These are phyloP conservation scores for Calonectria multiphialidica DNA, from an alignment of 2,329 filamentous ascomycete species.

Conservation along the genomic window DNA sequence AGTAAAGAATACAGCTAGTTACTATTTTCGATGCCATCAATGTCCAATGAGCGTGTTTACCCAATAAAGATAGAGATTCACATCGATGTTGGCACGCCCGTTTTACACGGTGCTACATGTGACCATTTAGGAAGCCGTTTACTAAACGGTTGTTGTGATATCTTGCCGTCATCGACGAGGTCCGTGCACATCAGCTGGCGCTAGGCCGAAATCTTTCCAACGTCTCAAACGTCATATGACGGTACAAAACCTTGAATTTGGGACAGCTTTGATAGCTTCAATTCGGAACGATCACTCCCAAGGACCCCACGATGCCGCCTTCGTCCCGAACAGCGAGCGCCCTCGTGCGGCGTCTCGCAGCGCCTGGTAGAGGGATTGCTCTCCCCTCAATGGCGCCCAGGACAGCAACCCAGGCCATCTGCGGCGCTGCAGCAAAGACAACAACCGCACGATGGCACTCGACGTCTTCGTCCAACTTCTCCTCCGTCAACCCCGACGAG, in stretches of 20 bases:
- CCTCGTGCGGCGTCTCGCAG: slow-evolving; percentile 37
- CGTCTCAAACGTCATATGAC: not conserved
- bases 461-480: slow-evolving; percentile 52
- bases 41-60: not conserved
- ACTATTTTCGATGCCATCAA: not conserved
- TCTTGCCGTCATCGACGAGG: too few species aligned
- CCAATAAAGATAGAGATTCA: not conserved
- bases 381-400: slow-evolving; percentile 15
- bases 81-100: not conserved
- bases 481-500: slow-evolving; percentile 89
- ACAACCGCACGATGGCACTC: slow-evolving; percentile 34
- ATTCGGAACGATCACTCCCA: slow-evolving; percentile 18
- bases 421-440: slow-evolving; percentile 7
- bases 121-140: not conserved
- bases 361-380: slow-evolving; percentile 17
- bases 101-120: not conserved
- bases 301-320: slow-evolving; percentile 38
- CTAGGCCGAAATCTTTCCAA: not conserved
- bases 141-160: not conserved
- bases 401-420: slow-evolving; percentile 16
- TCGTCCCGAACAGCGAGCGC: slow-evolving; percentile 37
- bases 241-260: slow-evolving; percentile 2
- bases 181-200: not conserved
- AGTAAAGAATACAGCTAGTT: too few species aligned
- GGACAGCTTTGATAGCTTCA: slow-evolving; percentile 20